Percentiles rank a stretch among this genome's conserved stretches.
Evolutionary conservation across 129 eudicot genomes (phyloP).

Genomic region (Heracleum sosnowskyi): DNA sequence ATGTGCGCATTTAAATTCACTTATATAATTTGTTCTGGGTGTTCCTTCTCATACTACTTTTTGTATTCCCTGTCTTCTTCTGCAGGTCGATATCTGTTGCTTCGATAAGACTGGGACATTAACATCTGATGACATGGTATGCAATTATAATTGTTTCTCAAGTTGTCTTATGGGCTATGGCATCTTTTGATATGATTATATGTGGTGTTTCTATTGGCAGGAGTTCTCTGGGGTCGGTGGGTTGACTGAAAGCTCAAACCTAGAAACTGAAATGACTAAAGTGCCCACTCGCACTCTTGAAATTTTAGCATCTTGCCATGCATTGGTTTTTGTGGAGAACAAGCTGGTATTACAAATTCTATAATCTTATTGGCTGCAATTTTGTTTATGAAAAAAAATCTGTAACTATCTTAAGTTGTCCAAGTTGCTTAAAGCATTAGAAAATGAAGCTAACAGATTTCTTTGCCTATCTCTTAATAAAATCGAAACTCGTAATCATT

Average conservation of each 20-base stretch:
- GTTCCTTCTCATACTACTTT: neutral
- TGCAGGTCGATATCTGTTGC: slow-evolving; percentile 96
- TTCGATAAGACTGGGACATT: slow-evolving; percentile 96
- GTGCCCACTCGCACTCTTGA: slow-evolving; percentile 72
- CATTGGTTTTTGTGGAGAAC: slow-evolving; percentile 92
- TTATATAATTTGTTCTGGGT: neutral
- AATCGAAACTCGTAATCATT: neutral
- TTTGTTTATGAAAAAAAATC: neutral
- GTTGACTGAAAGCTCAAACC: slow-evolving; percentile 44
- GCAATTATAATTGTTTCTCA: slow-evolving; percentile 7
- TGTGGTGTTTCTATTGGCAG: slow-evolving; percentile 26
- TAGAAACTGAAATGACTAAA: slow-evolving; percentile 71
- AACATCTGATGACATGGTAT: slow-evolving; percentile 98
- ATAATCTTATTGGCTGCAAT: neutral
- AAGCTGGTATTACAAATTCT: slow-evolving; percentile 54
- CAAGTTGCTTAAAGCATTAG: neutral
- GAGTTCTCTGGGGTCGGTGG: slow-evolving; percentile 97
- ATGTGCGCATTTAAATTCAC: neutral
- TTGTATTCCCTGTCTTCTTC: neutral
- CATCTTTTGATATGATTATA: neutral
- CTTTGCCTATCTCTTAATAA: too few species aligned
- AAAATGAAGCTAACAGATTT: too few species aligned
- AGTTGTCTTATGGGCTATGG: neutral
- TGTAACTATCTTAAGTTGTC: too few species aligned
- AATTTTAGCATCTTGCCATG: slow-evolving; percentile 98